phyloP scores from a whole-genome alignment of 306 rosid genomes.

The Castanea crenata region DNA sequence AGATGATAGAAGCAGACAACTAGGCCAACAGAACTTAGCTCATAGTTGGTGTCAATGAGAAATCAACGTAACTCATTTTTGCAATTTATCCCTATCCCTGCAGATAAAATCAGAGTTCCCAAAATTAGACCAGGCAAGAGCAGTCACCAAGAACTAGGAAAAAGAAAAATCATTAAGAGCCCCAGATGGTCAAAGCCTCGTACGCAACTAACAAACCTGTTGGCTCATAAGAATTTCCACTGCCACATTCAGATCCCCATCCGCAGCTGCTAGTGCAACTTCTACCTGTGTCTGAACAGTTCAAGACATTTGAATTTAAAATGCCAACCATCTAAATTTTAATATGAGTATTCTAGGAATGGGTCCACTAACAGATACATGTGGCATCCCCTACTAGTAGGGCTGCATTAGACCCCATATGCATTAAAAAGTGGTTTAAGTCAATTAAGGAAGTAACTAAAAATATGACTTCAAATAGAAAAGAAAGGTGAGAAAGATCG shows the following conservation, averaged over 20 bases:
- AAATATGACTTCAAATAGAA: no score
- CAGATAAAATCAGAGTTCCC: conserved; percentile 21
- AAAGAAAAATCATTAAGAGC: neutral
- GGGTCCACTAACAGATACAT: no score
- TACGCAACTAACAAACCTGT: conserved; percentile 50
- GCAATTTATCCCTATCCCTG: conserved; percentile 61
- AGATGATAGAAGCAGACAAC: neutral
- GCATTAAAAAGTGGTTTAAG: no score
- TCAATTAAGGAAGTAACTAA: no score
- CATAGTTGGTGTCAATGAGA: neutral
- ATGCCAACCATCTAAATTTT: conserved; percentile 12
- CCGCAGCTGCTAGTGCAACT: conserved; percentile 97
- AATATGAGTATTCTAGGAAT: conserved; percentile 2
- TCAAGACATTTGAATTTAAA: conserved; percentile 21
- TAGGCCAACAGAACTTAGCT: neutral
- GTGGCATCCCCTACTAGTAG: no score
- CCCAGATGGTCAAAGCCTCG: neutral
- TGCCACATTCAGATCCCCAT: conserved; percentile 85
- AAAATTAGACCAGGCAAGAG: neutral
- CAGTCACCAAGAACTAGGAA: neutral
- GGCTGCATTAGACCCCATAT: no score
- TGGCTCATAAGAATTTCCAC: conserved; percentile 97
- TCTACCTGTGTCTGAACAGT: conserved; percentile 89
- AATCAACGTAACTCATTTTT: neutral
- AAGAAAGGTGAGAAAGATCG: no score